A percentile compares a stretch with the other conserved stretches of the same genome.
Evolutionary conservation across 352 stramenopile genomes (phyloP).

Genomic region (Phytophthora capsici): DNA sequence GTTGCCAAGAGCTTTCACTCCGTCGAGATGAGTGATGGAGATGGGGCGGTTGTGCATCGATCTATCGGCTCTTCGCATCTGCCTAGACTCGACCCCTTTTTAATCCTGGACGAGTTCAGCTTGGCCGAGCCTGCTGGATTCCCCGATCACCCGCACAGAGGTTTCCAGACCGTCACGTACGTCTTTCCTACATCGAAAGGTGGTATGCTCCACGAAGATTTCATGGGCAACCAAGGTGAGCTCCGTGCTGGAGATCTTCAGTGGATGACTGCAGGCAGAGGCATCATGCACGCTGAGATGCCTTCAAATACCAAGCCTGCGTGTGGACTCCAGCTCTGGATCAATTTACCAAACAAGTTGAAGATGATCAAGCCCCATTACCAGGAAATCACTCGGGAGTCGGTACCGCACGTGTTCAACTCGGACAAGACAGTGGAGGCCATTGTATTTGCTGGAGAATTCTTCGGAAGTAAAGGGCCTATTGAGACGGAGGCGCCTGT

Average conservation of each 20-base stretch:
- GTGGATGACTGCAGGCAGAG: conserved; percentile 52
- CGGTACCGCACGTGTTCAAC: conserved; percentile 36
- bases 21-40: conserved; percentile 49
- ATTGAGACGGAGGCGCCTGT: conserved; percentile 44
- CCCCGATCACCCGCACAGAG: conserved; percentile 88
- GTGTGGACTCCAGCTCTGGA: conserved; percentile 50
- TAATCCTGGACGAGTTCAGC: conserved; percentile 55
- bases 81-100: conserved; percentile 45
- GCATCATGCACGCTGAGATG: conserved; percentile 55
- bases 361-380: conserved; percentile 49
- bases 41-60: conserved; percentile 47
- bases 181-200: conserved; percentile 69
- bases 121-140: conserved; percentile 69
- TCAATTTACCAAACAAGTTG: conserved; percentile 36
- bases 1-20: conserved; percentile 57
- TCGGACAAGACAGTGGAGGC: conserved; percentile 38
- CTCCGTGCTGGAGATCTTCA: conserved; percentile 48
- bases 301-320: conserved; percentile 27
- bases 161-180: conserved; percentile 92
- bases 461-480: conserved; percentile 35
- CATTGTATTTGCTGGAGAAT: conserved; percentile 47
- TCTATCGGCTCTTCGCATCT: conserved; percentile 51
- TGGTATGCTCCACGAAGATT: conserved; percentile 88
- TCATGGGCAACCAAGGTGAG: conserved; percentile 51
- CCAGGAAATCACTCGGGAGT: conserved; percentile 43